phyloP scores from a whole-genome alignment of 441 rosid species.

The Populus hybrid region DNA sequence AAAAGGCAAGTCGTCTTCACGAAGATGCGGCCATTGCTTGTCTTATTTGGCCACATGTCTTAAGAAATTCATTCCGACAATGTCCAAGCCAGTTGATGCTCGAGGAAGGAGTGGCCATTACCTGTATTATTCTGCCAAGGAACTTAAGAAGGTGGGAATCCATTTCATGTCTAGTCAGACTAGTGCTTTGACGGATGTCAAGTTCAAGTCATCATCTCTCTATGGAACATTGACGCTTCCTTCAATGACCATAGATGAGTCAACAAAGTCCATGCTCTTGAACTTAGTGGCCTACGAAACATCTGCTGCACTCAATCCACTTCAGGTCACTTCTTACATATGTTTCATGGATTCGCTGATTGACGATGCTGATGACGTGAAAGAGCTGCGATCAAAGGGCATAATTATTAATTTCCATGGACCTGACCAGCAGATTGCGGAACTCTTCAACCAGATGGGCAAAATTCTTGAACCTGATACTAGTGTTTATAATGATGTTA shows the following conservation, averaged over 20 bases:
- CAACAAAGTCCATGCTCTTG: background rate
- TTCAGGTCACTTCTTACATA: conserved; percentile 19
- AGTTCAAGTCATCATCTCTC: background rate
- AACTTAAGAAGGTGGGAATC: conserved; percentile 15
- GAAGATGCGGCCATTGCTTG: background rate
- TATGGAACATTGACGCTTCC: background rate
- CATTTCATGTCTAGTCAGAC: background rate
- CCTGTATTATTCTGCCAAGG: background rate
- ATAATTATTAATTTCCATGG: conserved; percentile 11
- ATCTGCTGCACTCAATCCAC: background rate
- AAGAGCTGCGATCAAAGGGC: conserved; percentile 5
- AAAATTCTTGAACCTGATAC: conserved; percentile 5
- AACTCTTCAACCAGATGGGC: conserved; percentile 19
- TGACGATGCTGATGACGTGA: conserved; percentile 18
- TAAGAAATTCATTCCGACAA: too few relatives aligned
- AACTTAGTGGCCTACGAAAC: conserved; percentile 26
- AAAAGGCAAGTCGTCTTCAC: background rate
- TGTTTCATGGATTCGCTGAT: conserved; percentile 21
- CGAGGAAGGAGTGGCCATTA: too few relatives aligned
- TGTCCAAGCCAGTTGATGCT: too few relatives aligned
- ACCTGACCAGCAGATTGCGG: conserved; percentile 19
- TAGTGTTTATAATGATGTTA: background rate
- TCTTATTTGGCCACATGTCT: background rate
- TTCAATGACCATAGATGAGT: background rate
- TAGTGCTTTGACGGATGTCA: background rate